Evolutionary conservation across 257 asterid species (phyloP).

Genomic region (Osmanthus fragrans): DNA sequence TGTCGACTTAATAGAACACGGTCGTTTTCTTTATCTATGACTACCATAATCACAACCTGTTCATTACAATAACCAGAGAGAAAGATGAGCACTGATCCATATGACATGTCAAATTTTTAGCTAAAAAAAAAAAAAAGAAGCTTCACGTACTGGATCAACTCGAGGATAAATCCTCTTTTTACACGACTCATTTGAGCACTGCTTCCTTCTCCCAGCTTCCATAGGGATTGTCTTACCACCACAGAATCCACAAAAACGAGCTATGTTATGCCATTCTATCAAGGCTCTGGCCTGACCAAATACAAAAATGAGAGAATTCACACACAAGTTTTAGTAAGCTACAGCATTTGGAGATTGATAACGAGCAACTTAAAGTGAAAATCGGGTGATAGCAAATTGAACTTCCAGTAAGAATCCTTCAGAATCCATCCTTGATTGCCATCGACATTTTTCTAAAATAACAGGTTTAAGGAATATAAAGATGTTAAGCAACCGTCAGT

Average conservation of each 20-base stretch:
- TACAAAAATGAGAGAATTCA: conserved; percentile 5
- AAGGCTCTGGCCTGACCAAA: conserved; percentile 76
- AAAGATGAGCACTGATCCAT: conserved; percentile 3
- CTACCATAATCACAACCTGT: conserved; percentile 96
- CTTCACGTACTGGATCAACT: conserved; percentile 78
- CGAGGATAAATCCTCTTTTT: conserved; percentile 86
- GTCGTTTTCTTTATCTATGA: conserved; percentile 86
- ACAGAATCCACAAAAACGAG: conserved; percentile 85
- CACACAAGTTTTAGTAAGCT: background rate
- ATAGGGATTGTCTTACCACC: conserved; percentile 59
- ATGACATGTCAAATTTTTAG: conserved; percentile 10
- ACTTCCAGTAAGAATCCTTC: background rate
- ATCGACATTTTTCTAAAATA: background rate
- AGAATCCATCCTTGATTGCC: background rate
- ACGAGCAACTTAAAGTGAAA: background rate
- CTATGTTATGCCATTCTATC: conserved; percentile 81
- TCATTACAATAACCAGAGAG: conserved; percentile 19
- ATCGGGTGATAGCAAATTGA: background rate
- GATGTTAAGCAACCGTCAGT: background rate
- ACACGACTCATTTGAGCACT: conserved; percentile 78
- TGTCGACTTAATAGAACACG: conserved; percentile 80
- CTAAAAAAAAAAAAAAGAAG: conserved; percentile 4
- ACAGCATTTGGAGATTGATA: background rate
- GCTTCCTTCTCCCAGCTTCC: conserved; percentile 91
- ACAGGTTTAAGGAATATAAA: background rate